Percentiles rank a stretch among this genome's conserved stretches.
Evolutionary conservation across 257 asterid species (phyloP).

Genomic region (Solanum phureja): DNA sequence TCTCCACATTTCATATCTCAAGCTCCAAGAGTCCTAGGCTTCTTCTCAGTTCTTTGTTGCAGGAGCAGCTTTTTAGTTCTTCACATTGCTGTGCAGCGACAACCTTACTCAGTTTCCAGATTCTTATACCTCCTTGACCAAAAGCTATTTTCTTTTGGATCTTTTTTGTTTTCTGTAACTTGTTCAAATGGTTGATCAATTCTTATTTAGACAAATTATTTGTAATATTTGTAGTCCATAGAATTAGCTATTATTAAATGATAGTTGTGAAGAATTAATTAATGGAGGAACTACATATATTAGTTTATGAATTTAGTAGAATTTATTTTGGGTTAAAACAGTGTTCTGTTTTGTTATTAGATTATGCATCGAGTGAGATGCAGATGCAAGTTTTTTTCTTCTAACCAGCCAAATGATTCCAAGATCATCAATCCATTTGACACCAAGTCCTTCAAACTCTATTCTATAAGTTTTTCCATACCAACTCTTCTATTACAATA

Average conservation of each 20-base stretch:
- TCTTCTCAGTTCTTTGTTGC: neutral
- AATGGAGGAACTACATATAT: neutral
- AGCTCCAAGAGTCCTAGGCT: neutral
- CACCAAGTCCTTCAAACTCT: neutral
- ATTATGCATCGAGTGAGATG: neutral
- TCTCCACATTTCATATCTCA: neutral
- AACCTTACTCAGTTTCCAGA: neutral
- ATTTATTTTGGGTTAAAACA: neutral
- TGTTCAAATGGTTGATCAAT: neutral
- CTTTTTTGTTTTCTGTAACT: neutral
- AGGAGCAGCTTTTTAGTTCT: neutral
- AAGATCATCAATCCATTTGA: neutral
- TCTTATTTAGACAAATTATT: neutral
- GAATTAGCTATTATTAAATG: neutral
- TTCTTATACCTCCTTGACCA: neutral
- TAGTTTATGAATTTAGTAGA: neutral
- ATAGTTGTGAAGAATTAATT: neutral
- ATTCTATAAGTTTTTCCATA: neutral
- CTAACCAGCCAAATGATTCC: neutral
- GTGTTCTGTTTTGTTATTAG: neutral
- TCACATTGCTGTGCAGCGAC: neutral
- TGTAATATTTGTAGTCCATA: neutral
- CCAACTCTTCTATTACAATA: neutral
- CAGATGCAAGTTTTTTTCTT: neutral
- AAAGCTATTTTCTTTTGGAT: neutral